A percentile compares a stretch with the other conserved stretches of the same genome.
These are phyloP conservation scores for Arthromyces matolae DNA, from an alignment of 768 basidiomycete species.

Conservation along the genomic window DNA sequence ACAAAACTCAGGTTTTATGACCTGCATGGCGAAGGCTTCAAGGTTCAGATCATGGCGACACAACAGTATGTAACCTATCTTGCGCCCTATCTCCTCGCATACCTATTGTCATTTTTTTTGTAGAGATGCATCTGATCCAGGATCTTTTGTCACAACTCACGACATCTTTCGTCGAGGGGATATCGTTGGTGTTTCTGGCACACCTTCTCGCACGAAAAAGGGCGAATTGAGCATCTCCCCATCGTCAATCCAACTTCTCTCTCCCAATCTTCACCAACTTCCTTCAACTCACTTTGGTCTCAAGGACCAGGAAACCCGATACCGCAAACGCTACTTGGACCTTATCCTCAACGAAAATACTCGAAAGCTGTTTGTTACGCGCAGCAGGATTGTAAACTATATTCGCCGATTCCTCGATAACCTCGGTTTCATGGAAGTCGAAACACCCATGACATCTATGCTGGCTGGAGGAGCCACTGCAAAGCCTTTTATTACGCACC, in stretches of 20 bases:
- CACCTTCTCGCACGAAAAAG: slow-evolving; percentile 89
- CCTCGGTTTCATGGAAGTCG: slow-evolving; percentile 96
- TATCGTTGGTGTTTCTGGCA: slow-evolving; percentile 89
- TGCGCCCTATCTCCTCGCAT: background rate
- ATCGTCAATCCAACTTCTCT: slow-evolving; percentile 76
- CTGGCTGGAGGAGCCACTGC: slow-evolving; percentile 97
- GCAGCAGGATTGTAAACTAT: slow-evolving; percentile 89
- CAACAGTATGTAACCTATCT: slow-evolving; percentile 55
- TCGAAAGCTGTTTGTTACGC: slow-evolving; percentile 86
- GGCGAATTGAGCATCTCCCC: slow-evolving; percentile 92
- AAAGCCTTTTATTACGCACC: slow-evolving; percentile 98
- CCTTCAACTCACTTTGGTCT: slow-evolving; percentile 91
- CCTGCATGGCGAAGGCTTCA: slow-evolving; percentile 85
- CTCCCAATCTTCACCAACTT: slow-evolving; percentile 94
- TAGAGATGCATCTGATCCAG: slow-evolving; percentile 63
- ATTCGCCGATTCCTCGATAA: slow-evolving; percentile 85
- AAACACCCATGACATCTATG: slow-evolving; percentile 97
- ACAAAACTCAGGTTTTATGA: slow-evolving; percentile 93
- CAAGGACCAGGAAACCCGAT: slow-evolving; percentile 96
- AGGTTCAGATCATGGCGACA: slow-evolving; percentile 94
- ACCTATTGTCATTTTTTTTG: background rate
- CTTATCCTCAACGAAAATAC: slow-evolving; percentile 91
- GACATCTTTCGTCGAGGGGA: slow-evolving; percentile 92
- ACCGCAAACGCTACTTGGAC: slow-evolving; percentile 98
- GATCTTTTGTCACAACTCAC: slow-evolving; percentile 67